Base-by-base conservation (phyloP, 345 rosid species). In the Erysimum cheiranthoides region DNA sequence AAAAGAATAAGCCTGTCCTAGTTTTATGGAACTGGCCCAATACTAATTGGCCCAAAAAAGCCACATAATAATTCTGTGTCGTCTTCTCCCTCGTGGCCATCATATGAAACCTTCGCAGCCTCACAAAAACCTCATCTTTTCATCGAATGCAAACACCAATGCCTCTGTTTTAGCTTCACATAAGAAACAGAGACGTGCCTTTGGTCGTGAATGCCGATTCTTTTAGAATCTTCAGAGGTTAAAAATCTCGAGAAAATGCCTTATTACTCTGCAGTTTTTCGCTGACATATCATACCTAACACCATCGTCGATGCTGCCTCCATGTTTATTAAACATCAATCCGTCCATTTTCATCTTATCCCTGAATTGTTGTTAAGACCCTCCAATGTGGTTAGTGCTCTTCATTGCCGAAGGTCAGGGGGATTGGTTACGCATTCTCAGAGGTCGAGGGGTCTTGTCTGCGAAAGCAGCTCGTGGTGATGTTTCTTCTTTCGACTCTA, bases 211-310 rank as follows among this genome's bases (percentile, higher is more conserved):
- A 58, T 62, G 21, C 12, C 5, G 12, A n/a, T 51, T 50, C 52
- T 30, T 49, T 39, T 35, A 45, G 8, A 6, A 27, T 34, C 34
- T 43, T 65, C 68, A 31, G 50, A 72, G 72, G 77, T 17, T 71
- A n/a, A 9, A 66, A 42, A 58, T 38, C 59, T 35, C 63, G 11
- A 12, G 5, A 52, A n/a, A 34, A 78, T 88, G 96, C 76, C 86
- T 34, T 65, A 73, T 73, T 85, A 85, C 79, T 74, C 90, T 1
- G 84, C 83, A 46, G 79, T 86, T 71, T 83, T 86, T 59, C 93
- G 78, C 47, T 84, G 85, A 25, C 69, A 70, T 70, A 74, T 84
- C 73, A 83, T 73, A 73, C 73, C 82, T 32, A 77, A 83, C 57
- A 54, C 84, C 69, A n/a, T n/a, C n/a, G n/a, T n/a, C n/a, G n/a